Base-by-base conservation (phyloP, 495 filamentous ascomycete species). In the Xylaria bambusicola region DNA sequence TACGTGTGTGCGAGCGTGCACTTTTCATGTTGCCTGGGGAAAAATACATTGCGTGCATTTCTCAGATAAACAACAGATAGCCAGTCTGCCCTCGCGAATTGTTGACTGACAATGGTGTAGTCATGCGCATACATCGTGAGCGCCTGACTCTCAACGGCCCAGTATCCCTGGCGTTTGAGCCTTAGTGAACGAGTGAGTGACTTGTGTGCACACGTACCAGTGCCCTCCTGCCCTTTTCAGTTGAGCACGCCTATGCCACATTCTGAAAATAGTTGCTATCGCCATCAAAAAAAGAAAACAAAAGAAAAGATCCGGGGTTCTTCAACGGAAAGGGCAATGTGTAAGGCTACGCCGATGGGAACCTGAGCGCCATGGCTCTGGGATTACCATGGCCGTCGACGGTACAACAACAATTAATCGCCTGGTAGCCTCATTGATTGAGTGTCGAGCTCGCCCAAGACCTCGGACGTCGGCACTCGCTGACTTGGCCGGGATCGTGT, bases 391-490 rank as follows among this genome's bases (percentile, higher is more conserved):
- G 10, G 12, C 21, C 49, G 35, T 41, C 9, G 21, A 41, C 26
- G 50, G 50, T 23, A 35, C 50, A 53, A 41, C n/a, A n/a, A 12
- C 33, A 53, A n/a, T n/a, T n/a, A n/a, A n/a, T 53, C 50, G 33
- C 15, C 35, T 53, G 35, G 41, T 57, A 44, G 53, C 42, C 53
- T 57, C 20, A 18, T 53, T 17, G 36, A 31, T 31, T 21, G 36
- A 21, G n/a, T n/a, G n/a, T n/a, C 54, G 54, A 57, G 6, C 44
- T 29, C 20, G 5, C 18, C 42, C 33, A 50, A 33, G 17, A 31
- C n/a, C 33, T 51, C 38, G 56, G 54, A 12, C 54, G 35, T 58
- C 55, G 55, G 55, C 33, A 50, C 27, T 52, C n/a, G 41, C 9
- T 24, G 36, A 29, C 8, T 48, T 21, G 44, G 9, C 42, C 53